Conservation (phyloP, 192 early-diverging fungal genomes). For the Funneliformis mosseae region DNA sequence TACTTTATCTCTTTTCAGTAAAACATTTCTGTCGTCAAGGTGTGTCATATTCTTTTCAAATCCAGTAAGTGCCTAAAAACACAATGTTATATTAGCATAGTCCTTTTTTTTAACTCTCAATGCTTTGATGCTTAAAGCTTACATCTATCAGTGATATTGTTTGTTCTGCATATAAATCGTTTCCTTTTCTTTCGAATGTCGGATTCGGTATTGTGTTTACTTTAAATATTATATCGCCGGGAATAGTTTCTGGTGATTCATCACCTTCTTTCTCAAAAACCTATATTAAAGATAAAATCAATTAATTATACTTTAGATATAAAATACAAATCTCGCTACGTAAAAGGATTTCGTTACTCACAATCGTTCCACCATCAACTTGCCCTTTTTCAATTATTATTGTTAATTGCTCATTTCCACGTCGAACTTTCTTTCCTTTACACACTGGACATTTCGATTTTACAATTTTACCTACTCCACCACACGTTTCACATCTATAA, state of each 20-base stretch:
- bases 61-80: conserved; percentile 74
- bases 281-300: conserved; percentile 26
- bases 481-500: conserved; percentile 79
- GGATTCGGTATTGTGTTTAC: conserved; percentile 70
- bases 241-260: conserved; percentile 84
- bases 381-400: conserved; percentile 85
- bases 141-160: conserved; percentile 72
- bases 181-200: conserved; percentile 73
- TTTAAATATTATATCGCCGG: conserved; percentile 87
- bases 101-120: neutral
- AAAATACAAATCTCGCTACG: neutral
- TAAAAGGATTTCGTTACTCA: neutral
- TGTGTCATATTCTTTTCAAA: conserved; percentile 77
- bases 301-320: neutral
- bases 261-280: conserved; percentile 88
- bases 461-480: conserved; percentile 88
- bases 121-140: neutral
- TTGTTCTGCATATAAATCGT: conserved; percentile 76
- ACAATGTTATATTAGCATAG: neutral
- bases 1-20: conserved; percentile 55
- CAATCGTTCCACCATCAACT: conserved; percentile 63
- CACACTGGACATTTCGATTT: conserved; percentile 80
- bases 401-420: conserved; percentile 79
- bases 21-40: conserved; percentile 76
- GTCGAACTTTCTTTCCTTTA: conserved; percentile 81